Evolutionary conservation across 2,329 filamentous ascomycete species (phyloP).

Genomic region (Trichoderma sp.): DNA sequence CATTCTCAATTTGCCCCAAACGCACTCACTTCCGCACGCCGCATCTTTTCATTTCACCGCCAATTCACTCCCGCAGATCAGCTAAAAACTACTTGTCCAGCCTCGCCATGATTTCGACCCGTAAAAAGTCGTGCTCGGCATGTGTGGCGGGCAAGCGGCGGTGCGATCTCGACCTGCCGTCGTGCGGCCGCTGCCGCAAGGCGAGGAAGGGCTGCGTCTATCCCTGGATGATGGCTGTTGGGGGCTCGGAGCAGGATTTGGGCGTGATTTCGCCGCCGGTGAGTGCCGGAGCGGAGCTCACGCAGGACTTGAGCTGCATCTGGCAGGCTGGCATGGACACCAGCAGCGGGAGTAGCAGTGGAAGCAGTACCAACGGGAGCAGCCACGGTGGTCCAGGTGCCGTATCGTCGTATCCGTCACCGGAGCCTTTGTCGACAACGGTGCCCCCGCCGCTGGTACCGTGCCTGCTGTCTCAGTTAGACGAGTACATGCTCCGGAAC

Average conservation of each 20-base stretch:
- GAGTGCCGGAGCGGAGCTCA: neutral
- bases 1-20: neutral
- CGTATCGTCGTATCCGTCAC: neutral
- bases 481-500: constrained; percentile 8
- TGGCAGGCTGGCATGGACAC: neutral
- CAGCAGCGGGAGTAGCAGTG: neutral
- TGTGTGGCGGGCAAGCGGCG: constrained; percentile 25
- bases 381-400: neutral
- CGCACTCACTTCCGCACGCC: constrained; percentile 4
- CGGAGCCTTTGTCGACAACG: constrained; percentile 6
- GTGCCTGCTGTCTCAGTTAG: constrained; percentile 14
- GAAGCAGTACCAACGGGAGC: neutral
- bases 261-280: neutral
- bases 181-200: constrained; percentile 14
- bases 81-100: neutral
- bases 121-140: constrained; percentile 23
- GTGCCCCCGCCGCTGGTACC: constrained; percentile 16
- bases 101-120: constrained; percentile 5
- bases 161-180: constrained; percentile 22
- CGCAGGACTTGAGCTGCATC: neutral
- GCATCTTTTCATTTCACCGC: neutral
- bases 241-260: neutral
- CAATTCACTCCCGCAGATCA: neutral
- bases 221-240: constrained; percentile 16
- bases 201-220: constrained; percentile 12